These are phyloP conservation scores for Oryza meyeriana DNA, from an alignment of 176 grass and related monocot species.

Conservation along the genomic window DNA sequence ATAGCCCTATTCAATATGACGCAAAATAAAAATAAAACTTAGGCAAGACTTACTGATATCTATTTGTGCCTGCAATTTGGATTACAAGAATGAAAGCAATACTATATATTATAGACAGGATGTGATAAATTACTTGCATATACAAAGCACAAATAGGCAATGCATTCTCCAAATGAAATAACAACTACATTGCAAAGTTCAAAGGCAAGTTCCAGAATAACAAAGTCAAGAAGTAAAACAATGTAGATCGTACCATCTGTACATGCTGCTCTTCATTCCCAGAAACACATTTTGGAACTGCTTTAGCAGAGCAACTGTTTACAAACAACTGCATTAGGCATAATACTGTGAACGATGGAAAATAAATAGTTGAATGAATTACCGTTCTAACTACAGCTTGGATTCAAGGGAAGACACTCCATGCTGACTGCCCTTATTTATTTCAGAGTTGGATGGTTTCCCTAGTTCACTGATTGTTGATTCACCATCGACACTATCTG, in stretches of 20 bases:
- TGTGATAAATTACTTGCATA: not conserved
- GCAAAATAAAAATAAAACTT: not conserved
- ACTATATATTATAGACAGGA: not conserved
- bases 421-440: conserved; percentile 30
- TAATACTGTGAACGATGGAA: not conserved
- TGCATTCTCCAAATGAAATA: not conserved
- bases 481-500: conserved; percentile 18
- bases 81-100: not conserved
- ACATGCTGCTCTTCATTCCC: conserved; percentile 51
- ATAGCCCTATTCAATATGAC: not conserved
- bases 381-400: conserved; percentile 42
- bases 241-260: conserved; percentile 48
- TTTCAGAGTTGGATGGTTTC: conserved; percentile 14
- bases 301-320: conserved; percentile 30
- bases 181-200: not conserved
- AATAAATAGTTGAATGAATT: conserved; percentile 2
- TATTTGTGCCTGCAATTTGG: not conserved
- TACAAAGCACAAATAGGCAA: not conserved
- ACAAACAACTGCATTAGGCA: conserved; percentile 18
- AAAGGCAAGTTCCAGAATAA: not conserved
- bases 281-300: conserved; percentile 35
- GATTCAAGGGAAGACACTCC: conserved; percentile 33
- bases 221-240: not conserved
- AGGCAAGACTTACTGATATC: not conserved
- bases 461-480: conserved; percentile 21